These are phyloP conservation scores for Phytopythium helicoides DNA, from an alignment of 352 stramenopile genomes.

Conservation along the genomic window DNA sequence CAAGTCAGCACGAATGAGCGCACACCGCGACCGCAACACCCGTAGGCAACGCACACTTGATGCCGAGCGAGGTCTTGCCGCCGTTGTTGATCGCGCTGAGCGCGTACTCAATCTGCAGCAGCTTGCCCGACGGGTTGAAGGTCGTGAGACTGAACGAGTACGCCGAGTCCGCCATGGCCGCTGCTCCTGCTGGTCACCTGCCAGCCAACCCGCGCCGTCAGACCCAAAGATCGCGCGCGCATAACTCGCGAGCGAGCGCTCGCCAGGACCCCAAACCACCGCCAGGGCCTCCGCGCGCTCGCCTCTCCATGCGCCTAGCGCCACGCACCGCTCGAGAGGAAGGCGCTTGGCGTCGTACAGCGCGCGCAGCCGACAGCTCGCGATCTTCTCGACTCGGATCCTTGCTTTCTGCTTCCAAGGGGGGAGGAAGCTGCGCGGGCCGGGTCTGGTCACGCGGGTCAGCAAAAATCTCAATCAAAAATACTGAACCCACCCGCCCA, in stretches of 20 bases:
- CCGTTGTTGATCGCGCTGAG: slow-evolving; percentile 97
- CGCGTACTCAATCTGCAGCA: slow-evolving; percentile 99
- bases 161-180: slow-evolving; percentile 93
- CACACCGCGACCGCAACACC: no score
- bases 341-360: neutral
- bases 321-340: neutral
- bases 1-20: no score
- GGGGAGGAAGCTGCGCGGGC: slow-evolving; percentile 5
- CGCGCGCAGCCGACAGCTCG: neutral
- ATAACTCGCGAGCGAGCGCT: neutral
- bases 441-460: slow-evolving; percentile 14
- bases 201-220: neutral
- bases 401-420: slow-evolving; percentile 6
- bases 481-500: neutral
- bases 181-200: slow-evolving; percentile 7
- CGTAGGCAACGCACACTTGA: slow-evolving; percentile 77
- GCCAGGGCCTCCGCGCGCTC: neutral
- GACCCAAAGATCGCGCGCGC: neutral
- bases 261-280: neutral
- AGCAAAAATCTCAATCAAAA: slow-evolving; percentile 3
- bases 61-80: slow-evolving; percentile 97
- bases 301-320: neutral
- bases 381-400: slow-evolving; percentile 8
- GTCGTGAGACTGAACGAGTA: slow-evolving; percentile 99
- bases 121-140: slow-evolving; percentile 98